These are phyloP conservation scores for Fusarium redolens DNA, from an alignment of 2,329 filamentous ascomycete genomes.

Conservation along the genomic window DNA sequence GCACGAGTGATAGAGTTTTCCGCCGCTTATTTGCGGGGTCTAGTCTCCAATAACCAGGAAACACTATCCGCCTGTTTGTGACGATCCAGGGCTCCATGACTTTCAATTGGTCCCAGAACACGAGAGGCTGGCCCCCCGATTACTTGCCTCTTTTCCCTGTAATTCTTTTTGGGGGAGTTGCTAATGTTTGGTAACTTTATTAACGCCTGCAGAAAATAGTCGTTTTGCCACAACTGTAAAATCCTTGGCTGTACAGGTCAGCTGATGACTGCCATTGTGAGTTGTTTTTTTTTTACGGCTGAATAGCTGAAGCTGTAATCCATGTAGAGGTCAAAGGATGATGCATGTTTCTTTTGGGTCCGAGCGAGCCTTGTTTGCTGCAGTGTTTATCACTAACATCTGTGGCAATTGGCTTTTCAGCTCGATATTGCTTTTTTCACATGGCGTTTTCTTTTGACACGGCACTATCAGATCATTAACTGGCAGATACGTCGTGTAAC, in stretches of 20 bases:
- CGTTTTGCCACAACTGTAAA: constrained; percentile 17
- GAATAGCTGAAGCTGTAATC: not conserved
- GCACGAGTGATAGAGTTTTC: constrained; percentile 2
- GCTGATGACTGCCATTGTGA: not conserved
- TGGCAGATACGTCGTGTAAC: not conserved
- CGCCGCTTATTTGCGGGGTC: constrained; percentile 17
- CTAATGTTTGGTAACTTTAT: not conserved
- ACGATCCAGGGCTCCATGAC: constrained; percentile 2
- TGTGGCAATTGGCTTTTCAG: not conserved
- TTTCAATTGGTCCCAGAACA: constrained; percentile 5
- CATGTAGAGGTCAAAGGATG: not conserved
- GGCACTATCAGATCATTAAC: constrained; percentile 5
- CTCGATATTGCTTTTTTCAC: not conserved
- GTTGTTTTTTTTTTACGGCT: not conserved
- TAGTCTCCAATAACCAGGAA: not conserved
- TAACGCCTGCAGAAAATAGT: not conserved
- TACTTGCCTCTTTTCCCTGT: not conserved
- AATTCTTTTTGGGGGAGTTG: not conserved
- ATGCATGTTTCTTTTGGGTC: not conserved
- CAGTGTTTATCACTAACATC: not conserved
- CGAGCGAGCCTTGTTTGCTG: not conserved
- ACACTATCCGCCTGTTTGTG: not conserved
- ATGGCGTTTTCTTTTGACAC: not conserved
- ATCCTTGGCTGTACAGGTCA: constrained; percentile 21
- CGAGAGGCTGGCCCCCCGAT: not conserved